Evolutionary conservation across 2,329 filamentous ascomycete species (phyloP).

Genomic region (Dothiorella sarmentorum): DNA sequence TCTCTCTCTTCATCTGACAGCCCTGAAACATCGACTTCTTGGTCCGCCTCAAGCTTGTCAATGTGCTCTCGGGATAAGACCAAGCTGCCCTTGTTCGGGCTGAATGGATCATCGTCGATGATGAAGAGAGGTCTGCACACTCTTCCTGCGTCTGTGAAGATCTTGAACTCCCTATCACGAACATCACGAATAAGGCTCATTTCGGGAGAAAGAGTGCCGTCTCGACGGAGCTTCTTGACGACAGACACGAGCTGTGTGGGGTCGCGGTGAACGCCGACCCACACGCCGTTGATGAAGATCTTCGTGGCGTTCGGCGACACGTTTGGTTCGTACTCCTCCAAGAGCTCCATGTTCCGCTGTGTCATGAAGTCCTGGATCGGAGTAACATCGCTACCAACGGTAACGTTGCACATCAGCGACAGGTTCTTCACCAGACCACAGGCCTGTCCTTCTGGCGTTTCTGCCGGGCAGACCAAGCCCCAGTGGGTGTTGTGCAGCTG

Average conservation of each 20-base stretch:
- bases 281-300: constrained; percentile 96
- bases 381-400: constrained; percentile 85
- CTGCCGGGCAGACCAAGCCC: constrained; percentile 94
- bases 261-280: constrained; percentile 93
- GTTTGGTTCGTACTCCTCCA: constrained; percentile 76
- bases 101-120: constrained; percentile 78
- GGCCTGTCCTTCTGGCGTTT: constrained; percentile 96
- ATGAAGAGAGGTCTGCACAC: constrained; percentile 93
- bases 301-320: constrained; percentile 88
- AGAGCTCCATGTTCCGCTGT: constrained; percentile 88
- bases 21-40: constrained; percentile 58
- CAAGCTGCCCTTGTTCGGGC: constrained; percentile 70
- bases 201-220: constrained; percentile 82
- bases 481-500: constrained; percentile 99
- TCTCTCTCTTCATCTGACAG: constrained; percentile 57
- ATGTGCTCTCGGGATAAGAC: constrained; percentile 84
- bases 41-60: constrained; percentile 69
- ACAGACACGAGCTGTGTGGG: constrained; percentile 79
- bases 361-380: constrained; percentile 96
- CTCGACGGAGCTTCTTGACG: constrained; percentile 73
- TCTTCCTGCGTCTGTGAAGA: constrained; percentile 94
- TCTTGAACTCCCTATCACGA: constrained; percentile 94
- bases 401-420: constrained; percentile 97
- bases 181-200: constrained; percentile 95
- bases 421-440: constrained; percentile 98